These are phyloP conservation scores for Geranomyces variabilis DNA, from an alignment of 192 early-diverging fungal species.

Conservation along the genomic window DNA sequence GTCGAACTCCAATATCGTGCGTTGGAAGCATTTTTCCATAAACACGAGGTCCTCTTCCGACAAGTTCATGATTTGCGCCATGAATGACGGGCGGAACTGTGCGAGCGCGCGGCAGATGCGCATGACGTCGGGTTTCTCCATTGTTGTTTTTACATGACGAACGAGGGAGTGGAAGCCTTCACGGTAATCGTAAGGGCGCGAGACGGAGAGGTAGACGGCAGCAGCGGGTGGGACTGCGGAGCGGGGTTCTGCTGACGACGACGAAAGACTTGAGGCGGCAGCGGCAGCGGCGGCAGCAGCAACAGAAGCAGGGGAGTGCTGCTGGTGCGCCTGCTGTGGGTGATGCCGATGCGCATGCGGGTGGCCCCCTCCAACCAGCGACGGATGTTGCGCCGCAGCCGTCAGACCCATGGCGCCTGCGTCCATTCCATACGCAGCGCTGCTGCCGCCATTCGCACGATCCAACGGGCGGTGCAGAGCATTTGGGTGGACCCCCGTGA, in stretches of 20 bases:
- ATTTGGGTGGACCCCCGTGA: neutral
- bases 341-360: too few relatives aligned
- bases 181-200: conserved; percentile 86
- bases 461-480: conserved; percentile 7
- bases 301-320: neutral
- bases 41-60: conserved; percentile 93
- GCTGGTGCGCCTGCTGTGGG: neutral
- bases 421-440: too few relatives aligned
- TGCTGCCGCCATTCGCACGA: too few relatives aligned
- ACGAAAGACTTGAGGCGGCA: conserved; percentile 13
- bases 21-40: conserved; percentile 96
- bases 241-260: conserved; percentile 47
- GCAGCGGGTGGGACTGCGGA: conserved; percentile 43
- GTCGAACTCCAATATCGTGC: conserved; percentile 92
- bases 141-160: conserved; percentile 75
- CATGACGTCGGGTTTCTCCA: conserved; percentile 87
- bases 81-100: conserved; percentile 88
- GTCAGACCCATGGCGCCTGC: too few relatives aligned
- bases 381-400: too few relatives aligned
- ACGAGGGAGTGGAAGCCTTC: conserved; percentile 94
- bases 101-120: conserved; percentile 87
- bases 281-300: neutral
- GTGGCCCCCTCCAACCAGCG: too few relatives aligned
- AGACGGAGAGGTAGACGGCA: conserved; percentile 79
- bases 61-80: conserved; percentile 92